Base-by-base conservation (phyloP, 2,329 filamentous ascomycete species). In the Colletotrichum simmondsii region DNA sequence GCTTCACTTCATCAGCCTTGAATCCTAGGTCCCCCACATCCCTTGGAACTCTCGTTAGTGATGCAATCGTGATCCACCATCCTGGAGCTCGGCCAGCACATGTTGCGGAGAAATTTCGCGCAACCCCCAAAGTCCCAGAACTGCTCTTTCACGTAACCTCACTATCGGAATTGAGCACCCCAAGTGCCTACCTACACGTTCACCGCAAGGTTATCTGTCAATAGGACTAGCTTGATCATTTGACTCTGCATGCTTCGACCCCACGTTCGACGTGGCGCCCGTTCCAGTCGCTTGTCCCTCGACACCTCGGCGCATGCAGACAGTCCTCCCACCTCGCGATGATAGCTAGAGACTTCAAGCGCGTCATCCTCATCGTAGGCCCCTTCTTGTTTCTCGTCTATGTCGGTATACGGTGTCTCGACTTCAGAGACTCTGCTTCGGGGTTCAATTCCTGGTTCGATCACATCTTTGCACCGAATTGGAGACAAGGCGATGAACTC, bases 311-410 rank as follows among this genome's bases (percentile, higher is more conserved):
- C 28, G 2, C 26, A n/a, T 60, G 46, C 35, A n/a, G 14, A 70
- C 14, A 32, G 12, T 16, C 28, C 42, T 49, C 42, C 42, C 42
- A n/a, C 22, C 28, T 65, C 66, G 60, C 66, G n/a, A 83, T 83
- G 81, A 68, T 83, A 42, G 75, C 79, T 28, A 77, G 78, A 60
- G 81, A 83, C 63, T 69, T 80, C 28, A 79, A 77, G 74, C 80
- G 80, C 4, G 65, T 82, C 26, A 73, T 75, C n/a, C 71, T 84
- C 26, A 64, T 82, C 7, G 28, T 80, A 4, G 77, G 77, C 16
- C 80, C 80, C 4, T 42, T 80, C 0, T n/a, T 81, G 14, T 57
- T 80, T 2, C 61, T 84, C n/a, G 24, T 81, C n/a, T 76, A 80
- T 22, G 68, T 82, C 59, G 77, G 69, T 11, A 54, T 80, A 4